Base-by-base conservation (phyloP, 78 protist genomes). In the Dictyostelium firmibasis region DNA sequence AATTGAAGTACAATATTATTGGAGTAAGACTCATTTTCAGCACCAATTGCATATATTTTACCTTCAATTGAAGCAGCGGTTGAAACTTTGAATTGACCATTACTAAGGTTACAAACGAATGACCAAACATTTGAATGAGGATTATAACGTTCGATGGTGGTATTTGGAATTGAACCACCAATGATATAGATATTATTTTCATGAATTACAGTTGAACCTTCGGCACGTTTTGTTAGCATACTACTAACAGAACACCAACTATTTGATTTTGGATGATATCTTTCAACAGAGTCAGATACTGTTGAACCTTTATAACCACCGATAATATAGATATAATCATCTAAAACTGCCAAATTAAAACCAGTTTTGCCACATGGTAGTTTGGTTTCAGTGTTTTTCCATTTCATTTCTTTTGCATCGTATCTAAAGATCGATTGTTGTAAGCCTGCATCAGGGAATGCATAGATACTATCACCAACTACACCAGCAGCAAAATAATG, bases 261-360 rank as follows among this genome's bases (percentile, higher is more conserved):
- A 33, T 89, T 89, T 23, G 87, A 43, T 31, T 43, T 57, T 16
- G 94, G 94, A 23, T 89, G 94, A 67, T 89, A 89, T 16, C 94
- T 25, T 14, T 89, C 94, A 9, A 89, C 94, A 16, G 57, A 31
- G 13, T 89, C 94, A 2, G 87, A 25, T 7, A 85, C 50, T 3
- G 78, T 81, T 23, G 94, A 89, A 16, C 94, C 94, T 43, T 89
- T 79, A n/a, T 89, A 89, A 4, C 94, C 94, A 20, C 94, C 94
- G 18, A 89, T 89, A 18, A 89, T 85, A 69, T 89, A 89, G 25
- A 89, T 50, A 33, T 89, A 89, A 1, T 89, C 94, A 20, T 89
- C 94, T 20, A 89, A 11, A 6, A 36, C 94, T 0, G 36, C 82
- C 27, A 89, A 27, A 38, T 36, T 38, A 33, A 89, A 89, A 9